phyloP scores from a whole-genome alignment of 78 protist species.

The Dictyostelium discoideum region dicty_2.7 NC_007090.3:2801501-2802000 shows the following conservation, averaged over 20 bases:
- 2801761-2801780: neutral
- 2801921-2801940: neutral
- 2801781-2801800: neutral
- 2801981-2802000: too few species aligned
- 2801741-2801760: neutral
- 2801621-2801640: conserved; percentile 32
- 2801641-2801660: conserved; percentile 40
- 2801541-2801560: neutral
- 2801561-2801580: conserved; percentile 22
- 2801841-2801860: neutral
- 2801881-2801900: too few species aligned
- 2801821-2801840: too few species aligned
- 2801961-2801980: neutral
- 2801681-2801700: neutral
- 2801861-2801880: neutral
- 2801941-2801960: neutral
- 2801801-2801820: neutral
- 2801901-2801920: neutral
- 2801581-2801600: neutral
- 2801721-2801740: neutral
- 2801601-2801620: conserved; percentile 66
- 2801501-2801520: neutral
- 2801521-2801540: conserved; percentile 6
- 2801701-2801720: neutral
- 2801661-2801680: conserved; percentile 18